Conservation (phyloP, 164 flowering plant species). For the Santalum album region DNA sequence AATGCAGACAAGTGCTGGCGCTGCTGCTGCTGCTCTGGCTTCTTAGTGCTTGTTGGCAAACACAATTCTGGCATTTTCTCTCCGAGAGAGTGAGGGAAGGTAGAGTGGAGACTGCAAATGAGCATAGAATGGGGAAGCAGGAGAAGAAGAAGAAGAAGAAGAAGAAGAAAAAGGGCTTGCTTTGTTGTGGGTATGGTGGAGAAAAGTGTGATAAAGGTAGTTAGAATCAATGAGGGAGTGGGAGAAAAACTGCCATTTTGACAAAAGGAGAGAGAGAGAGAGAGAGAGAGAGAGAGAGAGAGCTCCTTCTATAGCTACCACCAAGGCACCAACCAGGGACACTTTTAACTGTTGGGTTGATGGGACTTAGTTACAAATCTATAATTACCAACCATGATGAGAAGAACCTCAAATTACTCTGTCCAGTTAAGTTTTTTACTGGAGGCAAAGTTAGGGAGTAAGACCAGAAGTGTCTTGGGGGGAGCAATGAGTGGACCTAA, state of each 20-base stretch:
- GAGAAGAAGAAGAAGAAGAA: not conserved
- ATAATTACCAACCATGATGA: too few species aligned
- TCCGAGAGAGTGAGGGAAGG: not conserved
- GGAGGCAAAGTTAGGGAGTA: slow-evolving; percentile 9
- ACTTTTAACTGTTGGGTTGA: too few species aligned
- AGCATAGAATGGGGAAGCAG: slow-evolving; percentile 5
- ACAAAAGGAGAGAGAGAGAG: slow-evolving; percentile 3
- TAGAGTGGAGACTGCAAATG: too few species aligned
- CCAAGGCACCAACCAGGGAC: too few species aligned
- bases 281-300: slow-evolving; percentile 10
- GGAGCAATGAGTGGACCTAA: too few species aligned
- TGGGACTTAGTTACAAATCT: too few species aligned
- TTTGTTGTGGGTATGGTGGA: too few species aligned
- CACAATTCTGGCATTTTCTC: slow-evolving; percentile 32
- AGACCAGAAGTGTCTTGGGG: too few species aligned
- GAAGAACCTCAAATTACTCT: slow-evolving; percentile 9
- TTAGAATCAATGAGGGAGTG: too few species aligned
- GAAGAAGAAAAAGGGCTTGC: not conserved
- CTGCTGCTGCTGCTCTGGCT: slow-evolving; percentile 1
- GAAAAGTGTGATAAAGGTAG: too few species aligned
- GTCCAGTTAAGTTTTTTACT: slow-evolving; percentile 4
- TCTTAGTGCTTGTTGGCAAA: slow-evolving; percentile 11
- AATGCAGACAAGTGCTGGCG: slow-evolving; percentile 9
- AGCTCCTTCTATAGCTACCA: too few species aligned
- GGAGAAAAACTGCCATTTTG: too few species aligned